Evolutionary conservation across 176 grass and related monocot species (phyloP).

Genomic region (Avena sativa): DNA sequence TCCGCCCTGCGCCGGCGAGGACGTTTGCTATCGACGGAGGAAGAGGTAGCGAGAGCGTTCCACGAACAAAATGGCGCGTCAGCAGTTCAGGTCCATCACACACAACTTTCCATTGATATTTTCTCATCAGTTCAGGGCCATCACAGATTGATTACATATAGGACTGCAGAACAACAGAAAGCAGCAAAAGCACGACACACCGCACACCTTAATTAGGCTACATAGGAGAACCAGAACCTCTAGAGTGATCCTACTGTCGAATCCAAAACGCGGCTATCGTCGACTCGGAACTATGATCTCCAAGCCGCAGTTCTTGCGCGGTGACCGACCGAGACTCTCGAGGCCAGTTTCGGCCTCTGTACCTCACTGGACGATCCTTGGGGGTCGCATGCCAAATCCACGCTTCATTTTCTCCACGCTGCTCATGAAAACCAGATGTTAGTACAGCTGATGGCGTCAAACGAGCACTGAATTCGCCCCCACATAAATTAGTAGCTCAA

Average conservation of each 20-base stretch:
- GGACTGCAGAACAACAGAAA: not conserved
- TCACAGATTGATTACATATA: not conserved
- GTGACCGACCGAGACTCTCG: not conserved
- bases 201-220: not conserved
- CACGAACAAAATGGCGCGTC: not conserved
- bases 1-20: not conserved
- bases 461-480: not conserved
- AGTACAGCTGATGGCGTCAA: not conserved
- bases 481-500: not conserved
- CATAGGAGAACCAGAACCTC: not conserved
- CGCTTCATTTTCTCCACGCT: conserved; percentile 94
- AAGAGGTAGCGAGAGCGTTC: not conserved
- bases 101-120: not conserved
- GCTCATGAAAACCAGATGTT: conserved; percentile 19
- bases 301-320: not conserved
- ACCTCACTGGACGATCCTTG: conserved; percentile 52
- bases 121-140: not conserved
- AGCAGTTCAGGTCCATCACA: no score
- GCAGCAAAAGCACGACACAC: conserved; percentile 19
- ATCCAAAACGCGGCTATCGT: not conserved
- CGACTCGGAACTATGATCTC: not conserved
- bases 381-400: conserved; percentile 87
- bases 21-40: not conserved
- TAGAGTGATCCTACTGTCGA: not conserved
- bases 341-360: not conserved